A percentile compares a stretch with the other conserved stretches of the same genome.
Evolutionary conservation across 2,329 filamentous ascomycete genomes (phyloP).

Genomic region (Fusarium brachygibbosum): DNA sequence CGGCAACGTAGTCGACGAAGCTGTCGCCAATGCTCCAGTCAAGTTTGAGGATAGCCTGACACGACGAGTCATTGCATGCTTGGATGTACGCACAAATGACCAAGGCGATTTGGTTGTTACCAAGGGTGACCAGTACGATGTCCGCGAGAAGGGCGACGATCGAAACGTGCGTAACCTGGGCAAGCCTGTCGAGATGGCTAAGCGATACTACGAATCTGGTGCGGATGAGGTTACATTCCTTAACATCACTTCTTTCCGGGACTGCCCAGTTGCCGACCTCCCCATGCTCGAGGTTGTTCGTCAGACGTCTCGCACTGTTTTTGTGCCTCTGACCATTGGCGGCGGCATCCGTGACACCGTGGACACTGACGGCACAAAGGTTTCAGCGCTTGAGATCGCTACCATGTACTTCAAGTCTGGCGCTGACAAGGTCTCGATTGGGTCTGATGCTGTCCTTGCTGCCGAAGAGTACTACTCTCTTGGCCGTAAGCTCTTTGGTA

Average conservation of each 20-base stretch:
- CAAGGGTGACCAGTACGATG: constrained; percentile 98
- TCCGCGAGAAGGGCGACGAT: constrained; percentile 83
- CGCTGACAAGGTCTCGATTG: constrained; percentile 97
- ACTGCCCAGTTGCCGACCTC: constrained; percentile 90
- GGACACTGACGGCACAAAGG: constrained; percentile 86
- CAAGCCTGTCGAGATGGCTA: constrained; percentile 95
- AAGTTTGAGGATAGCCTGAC: constrained; percentile 77
- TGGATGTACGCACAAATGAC: constrained; percentile 96
- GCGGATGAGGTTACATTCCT: constrained; percentile 97
- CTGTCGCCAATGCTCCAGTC: constrained; percentile 28
- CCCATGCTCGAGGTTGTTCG: constrained; percentile 97
- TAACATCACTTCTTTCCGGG: constrained; percentile 98
- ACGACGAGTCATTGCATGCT: constrained; percentile 92
- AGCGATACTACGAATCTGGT: constrained; percentile 94
- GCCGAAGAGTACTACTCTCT: constrained; percentile 89
- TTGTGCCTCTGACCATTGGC: constrained; percentile 95
- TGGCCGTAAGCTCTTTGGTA: constrained; percentile 78
- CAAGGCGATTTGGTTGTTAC: constrained; percentile 95
- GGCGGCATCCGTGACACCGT: constrained; percentile 95
- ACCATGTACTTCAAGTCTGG: constrained; percentile 98
- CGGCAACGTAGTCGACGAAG: constrained; percentile 35
- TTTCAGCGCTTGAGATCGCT: constrained; percentile 93
- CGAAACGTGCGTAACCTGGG: constrained; percentile 87
- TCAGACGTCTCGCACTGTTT: constrained; percentile 88
- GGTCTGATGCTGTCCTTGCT: constrained; percentile 91